Percentiles rank a stretch among this genome's conserved stretches.
These are phyloP conservation scores for Didymella sp. DNA, from an alignment of 2,329 filamentous ascomycete species.

Conservation along the genomic window DNA sequence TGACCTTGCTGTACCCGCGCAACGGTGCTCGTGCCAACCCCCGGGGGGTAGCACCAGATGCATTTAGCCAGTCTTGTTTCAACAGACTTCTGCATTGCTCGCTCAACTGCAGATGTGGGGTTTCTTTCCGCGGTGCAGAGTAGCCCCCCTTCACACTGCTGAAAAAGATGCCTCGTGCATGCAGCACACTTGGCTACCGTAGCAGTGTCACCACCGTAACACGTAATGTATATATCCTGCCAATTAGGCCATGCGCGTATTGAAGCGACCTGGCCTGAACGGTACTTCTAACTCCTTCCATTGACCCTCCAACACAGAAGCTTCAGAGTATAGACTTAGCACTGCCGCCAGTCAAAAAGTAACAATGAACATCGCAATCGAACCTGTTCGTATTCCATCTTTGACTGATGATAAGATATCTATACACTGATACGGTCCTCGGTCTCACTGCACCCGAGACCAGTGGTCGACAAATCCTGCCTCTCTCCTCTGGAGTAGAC, in stretches of 20 bases:
- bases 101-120: slow-evolving; percentile 22
- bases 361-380: background rate
- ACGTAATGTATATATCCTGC: slow-evolving; percentile 28
- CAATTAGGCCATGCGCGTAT: slow-evolving; percentile 25
- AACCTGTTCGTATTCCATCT: background rate
- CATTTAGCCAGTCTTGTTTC: slow-evolving; percentile 5
- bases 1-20: background rate
- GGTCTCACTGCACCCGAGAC: background rate
- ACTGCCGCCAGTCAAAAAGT: too few species aligned
- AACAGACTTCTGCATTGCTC: slow-evolving; percentile 7
- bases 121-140: slow-evolving; percentile 15
- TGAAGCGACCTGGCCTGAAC: slow-evolving; percentile 27
- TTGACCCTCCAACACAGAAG: slow-evolving; percentile 25
- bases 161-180: slow-evolving; percentile 24
- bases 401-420: background rate
- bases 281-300: slow-evolving; percentile 30
- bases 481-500: background rate
- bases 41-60: background rate
- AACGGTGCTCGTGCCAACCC: background rate
- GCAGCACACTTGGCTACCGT: slow-evolving; percentile 29
- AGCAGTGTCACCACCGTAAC: slow-evolving; percentile 30
- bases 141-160: slow-evolving; percentile 30
- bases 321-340: slow-evolving; percentile 30
- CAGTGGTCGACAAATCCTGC: background rate
- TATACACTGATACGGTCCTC: background rate